Evolutionary conservation across 345 rosid genomes (phyloP).

Genomic region (Syzygium grande): DNA sequence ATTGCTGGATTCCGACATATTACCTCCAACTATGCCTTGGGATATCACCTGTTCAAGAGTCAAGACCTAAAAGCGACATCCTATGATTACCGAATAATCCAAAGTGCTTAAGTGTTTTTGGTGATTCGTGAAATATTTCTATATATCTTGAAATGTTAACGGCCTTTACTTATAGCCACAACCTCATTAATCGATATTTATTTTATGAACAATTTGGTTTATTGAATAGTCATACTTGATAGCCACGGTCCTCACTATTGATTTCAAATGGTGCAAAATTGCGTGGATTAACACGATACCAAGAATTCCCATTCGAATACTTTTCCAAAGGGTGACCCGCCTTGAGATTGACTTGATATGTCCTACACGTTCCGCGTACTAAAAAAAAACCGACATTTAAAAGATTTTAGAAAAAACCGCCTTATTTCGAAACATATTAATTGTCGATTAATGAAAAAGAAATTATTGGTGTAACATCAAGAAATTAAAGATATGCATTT

Average conservation of each 20-base stretch:
- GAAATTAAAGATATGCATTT: neutral
- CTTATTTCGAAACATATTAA: neutral
- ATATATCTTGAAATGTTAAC: neutral
- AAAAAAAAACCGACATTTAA: no score
- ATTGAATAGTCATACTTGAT: neutral
- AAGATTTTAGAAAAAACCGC: neutral
- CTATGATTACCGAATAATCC: neutral
- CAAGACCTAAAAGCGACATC: neutral
- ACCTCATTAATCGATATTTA: neutral
- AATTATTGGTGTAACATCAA: neutral
- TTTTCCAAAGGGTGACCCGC: neutral
- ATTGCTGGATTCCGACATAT: neutral
- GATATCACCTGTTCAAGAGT: neutral
- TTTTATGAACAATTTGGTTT: neutral
- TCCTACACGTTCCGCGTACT: neutral
- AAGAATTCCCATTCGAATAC: neutral
- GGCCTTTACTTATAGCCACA: neutral
- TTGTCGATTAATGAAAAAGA: neutral
- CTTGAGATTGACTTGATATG: neutral
- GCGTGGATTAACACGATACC: neutral
- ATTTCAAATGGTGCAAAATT: neutral
- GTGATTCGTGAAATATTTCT: neutral
- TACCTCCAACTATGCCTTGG: neutral
- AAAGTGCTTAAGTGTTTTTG: neutral
- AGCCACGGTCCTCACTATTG: accelerated